phyloP scores from a whole-genome alignment of 2,329 filamentous ascomycete species.

The Fusarium nodosum region DNA sequence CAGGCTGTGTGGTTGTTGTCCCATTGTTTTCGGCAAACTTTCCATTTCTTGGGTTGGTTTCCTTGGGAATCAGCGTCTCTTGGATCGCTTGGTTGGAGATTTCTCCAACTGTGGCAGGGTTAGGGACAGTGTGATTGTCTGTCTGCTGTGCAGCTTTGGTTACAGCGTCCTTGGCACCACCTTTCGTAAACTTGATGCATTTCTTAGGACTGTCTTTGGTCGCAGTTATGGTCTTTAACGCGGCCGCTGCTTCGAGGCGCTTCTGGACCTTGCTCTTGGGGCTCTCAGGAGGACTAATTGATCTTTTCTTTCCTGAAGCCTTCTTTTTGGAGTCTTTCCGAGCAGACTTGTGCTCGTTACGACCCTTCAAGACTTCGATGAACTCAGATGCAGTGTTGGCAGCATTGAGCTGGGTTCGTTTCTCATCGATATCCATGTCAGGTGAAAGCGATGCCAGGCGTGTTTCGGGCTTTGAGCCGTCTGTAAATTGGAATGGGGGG shows the following conservation, averaged over 20 bases:
- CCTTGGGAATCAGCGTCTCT: constrained; percentile 8
- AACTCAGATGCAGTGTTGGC: constrained; percentile 27
- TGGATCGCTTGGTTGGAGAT: neutral
- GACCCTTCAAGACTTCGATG: constrained; percentile 20
- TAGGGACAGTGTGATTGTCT: neutral
- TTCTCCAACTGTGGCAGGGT: neutral
- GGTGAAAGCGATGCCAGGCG: constrained; percentile 24
- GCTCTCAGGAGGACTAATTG: constrained; percentile 14
- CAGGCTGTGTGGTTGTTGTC: neutral
- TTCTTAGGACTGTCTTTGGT: constrained; percentile 12
- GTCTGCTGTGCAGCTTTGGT: constrained; percentile 1
- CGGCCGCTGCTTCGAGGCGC: constrained; percentile 11
- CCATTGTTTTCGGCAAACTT: neutral
- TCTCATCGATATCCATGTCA: constrained; percentile 19
- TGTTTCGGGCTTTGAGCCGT: constrained; percentile 34
- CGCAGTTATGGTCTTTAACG: neutral
- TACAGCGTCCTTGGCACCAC: neutral
- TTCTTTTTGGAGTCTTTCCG: constrained; percentile 15
- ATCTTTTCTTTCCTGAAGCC: constrained; percentile 6
- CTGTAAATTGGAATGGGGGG: constrained; percentile 37
- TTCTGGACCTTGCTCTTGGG: constrained; percentile 25
- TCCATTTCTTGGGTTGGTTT: neutral
- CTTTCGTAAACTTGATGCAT: constrained; percentile 17
- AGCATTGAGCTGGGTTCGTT: constrained; percentile 13
- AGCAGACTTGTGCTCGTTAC: constrained; percentile 27